A percentile compares a stretch with the other conserved stretches of the same genome.
phyloP scores from a whole-genome alignment of 108 stramenopile species.

The Aurantiochytrium sp. region DNA sequence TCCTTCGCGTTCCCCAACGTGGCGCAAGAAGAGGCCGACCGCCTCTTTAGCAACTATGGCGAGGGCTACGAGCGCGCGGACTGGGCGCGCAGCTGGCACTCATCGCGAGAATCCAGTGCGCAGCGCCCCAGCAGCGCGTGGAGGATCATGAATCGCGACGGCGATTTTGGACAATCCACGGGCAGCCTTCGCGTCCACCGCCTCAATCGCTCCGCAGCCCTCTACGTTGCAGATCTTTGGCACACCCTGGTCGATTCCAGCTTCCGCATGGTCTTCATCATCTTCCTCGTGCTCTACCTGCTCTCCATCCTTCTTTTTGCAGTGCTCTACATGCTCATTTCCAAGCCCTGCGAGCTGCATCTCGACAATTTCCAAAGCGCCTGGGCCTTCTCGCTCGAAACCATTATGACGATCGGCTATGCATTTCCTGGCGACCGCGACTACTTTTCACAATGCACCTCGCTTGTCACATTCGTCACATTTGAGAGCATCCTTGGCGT shows the following conservation, averaged over 20 bases:
- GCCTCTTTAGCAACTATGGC: not conserved
- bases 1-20: not conserved
- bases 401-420: conserved; percentile 89
- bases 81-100: not conserved
- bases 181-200: conserved; percentile 37
- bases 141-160: not conserved
- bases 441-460: conserved; percentile 81
- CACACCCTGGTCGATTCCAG: conserved; percentile 43
- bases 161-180: conserved; percentile 12
- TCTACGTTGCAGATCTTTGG: conserved; percentile 37
- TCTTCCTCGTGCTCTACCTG: conserved; percentile 37
- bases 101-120: not conserved
- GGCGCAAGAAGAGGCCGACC: not conserved
- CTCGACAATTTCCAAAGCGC: conserved; percentile 38
- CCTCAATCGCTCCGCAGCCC: conserved; percentile 19
- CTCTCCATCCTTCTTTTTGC: not conserved
- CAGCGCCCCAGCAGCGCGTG: not conserved
- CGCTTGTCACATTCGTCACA: conserved; percentile 70
- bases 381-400: conserved; percentile 74
- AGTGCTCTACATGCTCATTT: not conserved
- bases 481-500: conserved; percentile 72
- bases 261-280: not conserved
- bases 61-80: not conserved
- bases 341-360: conserved; percentile 28
- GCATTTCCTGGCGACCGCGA: conserved; percentile 66